phyloP scores from a whole-genome alignment of 441 rosid species.

The Jatropha multifida region DNA sequence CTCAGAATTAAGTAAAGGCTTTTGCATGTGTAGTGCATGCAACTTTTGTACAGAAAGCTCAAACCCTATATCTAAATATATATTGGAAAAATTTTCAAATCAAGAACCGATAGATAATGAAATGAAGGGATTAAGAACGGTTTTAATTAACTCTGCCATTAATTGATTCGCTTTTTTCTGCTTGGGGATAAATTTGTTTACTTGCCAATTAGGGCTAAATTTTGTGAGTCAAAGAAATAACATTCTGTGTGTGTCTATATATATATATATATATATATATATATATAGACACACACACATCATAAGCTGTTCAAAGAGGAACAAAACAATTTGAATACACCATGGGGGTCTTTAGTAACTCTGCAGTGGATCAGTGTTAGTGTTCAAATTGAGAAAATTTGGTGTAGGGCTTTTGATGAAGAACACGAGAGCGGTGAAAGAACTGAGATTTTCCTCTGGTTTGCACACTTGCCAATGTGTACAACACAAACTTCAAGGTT shows the following conservation, averaged over 20 bases:
- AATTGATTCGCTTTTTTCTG: not conserved
- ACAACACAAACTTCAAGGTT: constrained; percentile 53
- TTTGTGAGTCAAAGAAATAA: not conserved
- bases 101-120: not conserved
- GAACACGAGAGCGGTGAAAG: constrained; percentile 16
- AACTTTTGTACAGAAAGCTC: not conserved
- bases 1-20: not conserved
- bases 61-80: not conserved
- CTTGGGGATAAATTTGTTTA: not conserved
- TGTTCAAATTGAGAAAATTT: not conserved
- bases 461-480: constrained; percentile 30
- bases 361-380: no score
- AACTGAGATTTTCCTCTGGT: constrained; percentile 18
- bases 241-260: not conserved
- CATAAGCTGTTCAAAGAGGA: not conserved
- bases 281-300: not conserved
- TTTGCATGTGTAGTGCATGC: constrained; percentile 20
- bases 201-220: not conserved
- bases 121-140: not conserved
- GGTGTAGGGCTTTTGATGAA: constrained; percentile 22
- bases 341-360: no score
- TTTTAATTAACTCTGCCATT: not conserved
- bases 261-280: not conserved
- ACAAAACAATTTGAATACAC: no score
- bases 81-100: not conserved